phyloP scores from a whole-genome alignment of 805 yeast genomes.

The Zygosaccharomyces kombuchaensis region DNA sequence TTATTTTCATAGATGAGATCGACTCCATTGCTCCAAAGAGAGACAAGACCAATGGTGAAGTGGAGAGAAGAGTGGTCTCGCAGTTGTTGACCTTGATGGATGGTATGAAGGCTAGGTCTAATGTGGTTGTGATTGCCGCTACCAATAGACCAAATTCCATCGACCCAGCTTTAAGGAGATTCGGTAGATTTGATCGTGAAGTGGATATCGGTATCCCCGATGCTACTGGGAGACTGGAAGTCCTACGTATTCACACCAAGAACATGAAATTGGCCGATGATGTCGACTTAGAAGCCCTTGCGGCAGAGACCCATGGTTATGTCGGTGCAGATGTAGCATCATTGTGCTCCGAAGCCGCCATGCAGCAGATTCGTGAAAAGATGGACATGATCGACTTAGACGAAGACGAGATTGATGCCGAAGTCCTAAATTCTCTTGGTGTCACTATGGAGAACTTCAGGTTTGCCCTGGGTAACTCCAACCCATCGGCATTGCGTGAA shows the following conservation, averaged over 20 bases:
- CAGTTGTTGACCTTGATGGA: conserved; percentile 97
- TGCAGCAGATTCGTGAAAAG: conserved; percentile 99
- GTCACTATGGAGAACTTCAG: conserved; percentile 99
- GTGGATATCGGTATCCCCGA: conserved; percentile 94
- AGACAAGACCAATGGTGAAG: conserved; percentile 99
- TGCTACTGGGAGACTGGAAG: conserved; percentile 97
- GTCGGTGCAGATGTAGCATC: conserved; percentile 99
- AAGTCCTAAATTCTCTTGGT: conserved; percentile 90
- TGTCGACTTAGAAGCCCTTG: conserved; percentile 93
- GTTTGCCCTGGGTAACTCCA: conserved; percentile 95
- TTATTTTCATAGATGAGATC: conserved; percentile 96
- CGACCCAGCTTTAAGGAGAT: conserved; percentile 79
- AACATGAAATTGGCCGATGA: conserved; percentile 96
- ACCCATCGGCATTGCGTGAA: conserved; percentile 98
- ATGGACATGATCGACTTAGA: conserved; percentile 96
- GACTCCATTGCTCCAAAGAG: conserved; percentile 99
- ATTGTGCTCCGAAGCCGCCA: conserved; percentile 99
- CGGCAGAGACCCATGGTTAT: conserved; percentile 97
- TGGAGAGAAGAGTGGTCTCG: conserved; percentile 98
- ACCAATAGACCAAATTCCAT: conserved; percentile 74
- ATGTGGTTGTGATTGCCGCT: conserved; percentile 97
- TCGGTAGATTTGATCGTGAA: conserved; percentile 88
- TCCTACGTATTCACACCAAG: conserved; percentile 94
- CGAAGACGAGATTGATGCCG: conserved; percentile 96
- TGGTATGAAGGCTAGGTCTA: conserved; percentile 99